Percentiles rank a stretch among this genome's conserved stretches.
phyloP scores from a whole-genome alignment of 2,329 filamentous ascomycete genomes.

The Diaporthe ampelina region DNA sequence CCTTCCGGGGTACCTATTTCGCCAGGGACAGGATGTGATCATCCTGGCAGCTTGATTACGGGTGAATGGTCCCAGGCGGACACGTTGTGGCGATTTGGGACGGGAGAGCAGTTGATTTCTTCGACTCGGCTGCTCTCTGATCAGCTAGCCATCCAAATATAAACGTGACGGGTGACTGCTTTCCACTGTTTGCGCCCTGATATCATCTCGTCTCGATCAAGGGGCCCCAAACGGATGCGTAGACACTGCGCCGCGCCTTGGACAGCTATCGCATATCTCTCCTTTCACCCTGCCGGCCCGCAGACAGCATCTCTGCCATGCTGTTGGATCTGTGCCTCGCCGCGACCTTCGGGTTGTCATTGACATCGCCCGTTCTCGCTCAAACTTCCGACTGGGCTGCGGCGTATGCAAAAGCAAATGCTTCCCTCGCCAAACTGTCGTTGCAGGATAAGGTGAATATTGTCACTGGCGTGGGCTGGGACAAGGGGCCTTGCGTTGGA shows the following conservation, averaged over 20 bases:
- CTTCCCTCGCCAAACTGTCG: slow-evolving; percentile 77
- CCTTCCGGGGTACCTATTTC: background rate
- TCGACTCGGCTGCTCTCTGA: background rate
- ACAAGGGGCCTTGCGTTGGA: slow-evolving; percentile 77
- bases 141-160: slow-evolving; percentile 6
- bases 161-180: background rate
- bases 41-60: slow-evolving; percentile 12
- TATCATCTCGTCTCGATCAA: background rate
- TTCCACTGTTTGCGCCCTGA: background rate
- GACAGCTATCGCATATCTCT: background rate
- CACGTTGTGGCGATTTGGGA: background rate
- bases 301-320: background rate
- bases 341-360: slow-evolving; percentile 53
- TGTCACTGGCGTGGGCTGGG: slow-evolving; percentile 83
- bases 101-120: background rate
- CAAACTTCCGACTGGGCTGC: slow-evolving; percentile 69
- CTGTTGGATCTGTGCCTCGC: slow-evolving; percentile 1
- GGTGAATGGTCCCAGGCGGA: slow-evolving; percentile 21
- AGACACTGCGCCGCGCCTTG: background rate
- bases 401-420: slow-evolving; percentile 78
- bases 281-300: background rate
- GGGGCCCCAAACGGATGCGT: background rate
- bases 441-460: slow-evolving; percentile 84
- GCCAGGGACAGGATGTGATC: slow-evolving; percentile 8
- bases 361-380: slow-evolving; percentile 65